Evolutionary conservation across 257 asterid genomes (phyloP), one percentile per base, ranked within the genome.

Genomic region (Penstemon newberryi): DNA sequence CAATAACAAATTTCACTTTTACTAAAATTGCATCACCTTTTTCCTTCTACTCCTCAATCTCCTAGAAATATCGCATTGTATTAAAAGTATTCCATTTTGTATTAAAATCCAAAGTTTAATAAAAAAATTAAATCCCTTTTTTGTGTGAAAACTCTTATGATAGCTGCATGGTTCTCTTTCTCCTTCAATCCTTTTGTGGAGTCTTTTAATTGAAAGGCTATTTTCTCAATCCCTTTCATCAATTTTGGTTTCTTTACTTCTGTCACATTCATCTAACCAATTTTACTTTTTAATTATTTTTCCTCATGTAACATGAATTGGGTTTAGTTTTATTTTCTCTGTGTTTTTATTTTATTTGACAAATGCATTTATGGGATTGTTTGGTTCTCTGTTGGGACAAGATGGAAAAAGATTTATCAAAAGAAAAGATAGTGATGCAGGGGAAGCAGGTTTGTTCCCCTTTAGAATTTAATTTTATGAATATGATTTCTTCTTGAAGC

Each of bases 341-440:
- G 8, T 5, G 15, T 5, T 33, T 1, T 50, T 45, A 8, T 5
- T 41, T 19, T 57, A 5, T 15, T 67, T 49, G 69, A 43, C 79
- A 62, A 63, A 80, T 78, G 86, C 74, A 52, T 73, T 73, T 37
- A 91, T 89, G 98, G 98, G 88, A 36, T 61, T 87, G 36, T 70
- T 87, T 58, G 73, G 57, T 67, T 75, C 73, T 73, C 75, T 78
- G 56, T 60, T 85, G 58, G 87, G 94, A 60, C 70, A 72, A 39
- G 76, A 75, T 73, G 73, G 73, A 66, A 87, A 77, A 81, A 84
- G 84, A 68, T 83, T 82, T 67, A 82, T 85, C 76, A 91, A 91
- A 70, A 76, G 98, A 54, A 91, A 89, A 84, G 94, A 87, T 43
- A 91, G 96, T 51, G 98, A 91, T 80, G 95, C 96, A 18, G 90